Base-by-base conservation (phyloP, 164 flowering plant genomes). In the Vitis amurensis region DNA sequence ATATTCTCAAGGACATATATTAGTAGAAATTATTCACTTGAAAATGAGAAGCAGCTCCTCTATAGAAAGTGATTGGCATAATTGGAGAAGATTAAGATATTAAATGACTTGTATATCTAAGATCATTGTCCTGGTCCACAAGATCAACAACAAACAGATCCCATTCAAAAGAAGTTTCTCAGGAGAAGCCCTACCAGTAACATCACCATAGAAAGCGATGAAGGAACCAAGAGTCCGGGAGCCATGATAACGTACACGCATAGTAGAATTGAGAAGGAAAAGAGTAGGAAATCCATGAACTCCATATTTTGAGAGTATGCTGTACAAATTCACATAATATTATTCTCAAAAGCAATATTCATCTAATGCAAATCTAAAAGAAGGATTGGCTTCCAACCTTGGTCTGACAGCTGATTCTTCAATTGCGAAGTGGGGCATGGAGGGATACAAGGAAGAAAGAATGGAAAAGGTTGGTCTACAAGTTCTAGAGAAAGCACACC, bases 251-350 rank as follows among this genome's bases (percentile, higher is more conserved):
- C 92, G 91, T 59, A 83, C 79, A 48, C 91, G 89, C 82, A 84
- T 79, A 13, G 99, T 92, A 12, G 97, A 90, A 75, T 95, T 95
- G 37, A 86, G 67, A 58, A 95, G 86, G 71, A 92, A 82, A 75
- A 95, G 87, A 4, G 96, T 88, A 2, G 99, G 99, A 73, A 92
- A 95, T 53, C 99, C 98, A 83, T 87, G 97, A 79, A 93, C 96
- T 71, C 99, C 97, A 79, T 91, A 92, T 77, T 80, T 90, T 0
- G 97, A 88, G 37, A 95, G 84, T 19, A 81, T 84, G 84, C 99
- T 95, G 92, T 72, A 82, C 55, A 72, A 68, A 72, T 44, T 17
- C 31, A 58, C 1, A 3, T 31, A 30, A 17, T 15, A 13, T 55
- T 31, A 66, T 29, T 14, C 48, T 59, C 59, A 70, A 57, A 57